Percentiles rank a stretch among this genome's conserved stretches.
Evolutionary conservation across 106 monocot genomes (phyloP).

Genomic region (Apostasia shenzhenica): DNA sequence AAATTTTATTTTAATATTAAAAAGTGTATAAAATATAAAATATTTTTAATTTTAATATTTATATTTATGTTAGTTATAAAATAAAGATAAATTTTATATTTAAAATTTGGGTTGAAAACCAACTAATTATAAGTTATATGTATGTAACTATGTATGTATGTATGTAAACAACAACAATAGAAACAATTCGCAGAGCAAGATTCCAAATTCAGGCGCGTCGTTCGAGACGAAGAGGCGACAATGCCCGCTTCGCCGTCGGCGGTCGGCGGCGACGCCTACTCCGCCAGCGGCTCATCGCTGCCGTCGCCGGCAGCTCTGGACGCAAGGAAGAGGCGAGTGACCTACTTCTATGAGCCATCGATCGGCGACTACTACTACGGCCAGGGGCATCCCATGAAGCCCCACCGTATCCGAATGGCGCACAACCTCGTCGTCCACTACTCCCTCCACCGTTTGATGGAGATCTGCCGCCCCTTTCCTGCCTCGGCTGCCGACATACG

Average conservation of each 20-base stretch:
- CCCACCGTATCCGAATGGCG: slow-evolving; percentile 20
- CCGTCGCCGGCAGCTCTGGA: slow-evolving; percentile 13
- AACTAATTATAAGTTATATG: no score
- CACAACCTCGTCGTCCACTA: slow-evolving; percentile 18
- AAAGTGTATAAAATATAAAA: no score
- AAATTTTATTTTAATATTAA: no score
- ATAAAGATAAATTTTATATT: no score
- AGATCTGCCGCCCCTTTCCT: slow-evolving; percentile 16
- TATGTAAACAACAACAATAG: no score
- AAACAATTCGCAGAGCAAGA: no score
- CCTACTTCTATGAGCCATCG: slow-evolving; percentile 25
- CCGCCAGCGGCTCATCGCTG: slow-evolving; percentile 10
- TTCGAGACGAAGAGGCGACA: not conserved
- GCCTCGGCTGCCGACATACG: slow-evolving; percentile 16
- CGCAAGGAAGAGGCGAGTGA: slow-evolving; percentile 13
- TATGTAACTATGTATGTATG: no score
- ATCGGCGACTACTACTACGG: slow-evolving; percentile 23
- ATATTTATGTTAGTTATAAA: no score
- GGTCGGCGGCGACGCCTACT: not conserved
- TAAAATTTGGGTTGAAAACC: no score
- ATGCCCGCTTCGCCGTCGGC: not conserved
- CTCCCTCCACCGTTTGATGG: slow-evolving; percentile 10
- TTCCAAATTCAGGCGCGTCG: no score
- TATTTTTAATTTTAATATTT: no score
- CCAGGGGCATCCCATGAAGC: slow-evolving; percentile 24